phyloP scores from a whole-genome alignment of 148 eudicot genomes.

The Dysphania ambrosioides region DNA sequence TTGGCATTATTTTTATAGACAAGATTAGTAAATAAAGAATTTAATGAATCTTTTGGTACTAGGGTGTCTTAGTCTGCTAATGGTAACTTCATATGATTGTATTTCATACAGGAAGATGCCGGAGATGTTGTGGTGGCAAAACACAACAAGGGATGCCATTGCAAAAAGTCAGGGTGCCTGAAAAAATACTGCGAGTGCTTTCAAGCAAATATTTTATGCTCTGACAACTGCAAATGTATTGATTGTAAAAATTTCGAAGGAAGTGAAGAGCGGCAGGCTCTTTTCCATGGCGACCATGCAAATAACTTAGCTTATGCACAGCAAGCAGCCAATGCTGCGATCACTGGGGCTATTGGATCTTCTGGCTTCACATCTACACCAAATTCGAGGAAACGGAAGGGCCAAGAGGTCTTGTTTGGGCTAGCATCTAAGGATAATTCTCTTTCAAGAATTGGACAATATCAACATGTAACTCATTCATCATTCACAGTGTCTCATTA shows the following conservation, averaged over 20 bases:
- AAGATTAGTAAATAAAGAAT: neutral
- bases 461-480: constrained; percentile 54
- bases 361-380: constrained; percentile 91
- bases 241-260: constrained; percentile 98
- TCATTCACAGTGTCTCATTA: constrained; percentile 1
- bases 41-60: neutral
- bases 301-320: constrained; percentile 67
- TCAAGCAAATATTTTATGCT: constrained; percentile 95
- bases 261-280: constrained; percentile 94
- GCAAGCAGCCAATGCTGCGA: constrained; percentile 98
- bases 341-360: constrained; percentile 94
- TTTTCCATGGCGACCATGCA: constrained; percentile 90
- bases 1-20: neutral
- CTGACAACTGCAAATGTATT: constrained; percentile 91
- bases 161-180: constrained; percentile 98
- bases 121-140: constrained; percentile 69
- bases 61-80: neutral
- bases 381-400: constrained; percentile 65
- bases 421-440: constrained; percentile 57
- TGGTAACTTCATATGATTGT: constrained; percentile 3
- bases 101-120: constrained; percentile 61
- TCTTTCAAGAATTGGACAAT: constrained; percentile 45
- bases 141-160: constrained; percentile 98
- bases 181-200: constrained; percentile 98
- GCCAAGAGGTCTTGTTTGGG: constrained; percentile 63